Percentiles rank a stretch among this genome's conserved stretches.
phyloP scores from a whole-genome alignment of 2,329 filamentous ascomycete species.

The Botrytis hyacinthi region DNA sequence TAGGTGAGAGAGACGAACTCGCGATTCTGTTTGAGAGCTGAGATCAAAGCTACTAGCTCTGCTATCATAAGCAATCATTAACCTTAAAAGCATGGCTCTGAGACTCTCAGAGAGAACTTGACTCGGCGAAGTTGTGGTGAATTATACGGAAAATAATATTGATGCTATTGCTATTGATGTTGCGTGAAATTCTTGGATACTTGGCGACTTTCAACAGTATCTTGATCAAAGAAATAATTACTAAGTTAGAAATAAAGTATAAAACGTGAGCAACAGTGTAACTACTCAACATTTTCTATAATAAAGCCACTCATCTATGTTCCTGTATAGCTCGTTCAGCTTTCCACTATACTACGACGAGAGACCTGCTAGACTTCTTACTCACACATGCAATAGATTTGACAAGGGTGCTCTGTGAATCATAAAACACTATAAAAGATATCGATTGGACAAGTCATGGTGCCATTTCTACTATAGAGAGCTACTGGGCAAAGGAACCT shows the following conservation, averaged over 20 bases:
- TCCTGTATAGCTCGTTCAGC: background rate
- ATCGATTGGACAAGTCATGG: no score
- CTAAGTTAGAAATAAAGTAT: accelerated
- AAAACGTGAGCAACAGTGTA: background rate
- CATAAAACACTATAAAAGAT: no score
- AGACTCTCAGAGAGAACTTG: background rate
- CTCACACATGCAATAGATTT: background rate
- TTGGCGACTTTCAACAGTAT: background rate
- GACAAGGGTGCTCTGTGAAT: background rate
- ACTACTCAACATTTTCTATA: background rate
- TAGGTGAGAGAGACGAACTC: background rate
- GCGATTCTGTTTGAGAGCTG: background rate
- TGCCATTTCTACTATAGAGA: background rate
- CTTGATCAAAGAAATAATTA: background rate
- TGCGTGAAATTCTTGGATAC: accelerated
- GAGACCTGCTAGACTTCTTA: background rate
- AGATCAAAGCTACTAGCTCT: background rate
- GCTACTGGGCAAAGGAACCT: background rate
- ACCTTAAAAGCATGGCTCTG: background rate
- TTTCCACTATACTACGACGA: background rate
- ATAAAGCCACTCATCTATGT: background rate
- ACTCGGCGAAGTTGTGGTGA: background rate
- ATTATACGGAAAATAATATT: background rate
- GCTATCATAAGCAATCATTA: background rate
- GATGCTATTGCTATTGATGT: background rate